Evolutionary conservation across 1,139 yeast species (phyloP).

Genomic region (Pichia sp.): DNA sequence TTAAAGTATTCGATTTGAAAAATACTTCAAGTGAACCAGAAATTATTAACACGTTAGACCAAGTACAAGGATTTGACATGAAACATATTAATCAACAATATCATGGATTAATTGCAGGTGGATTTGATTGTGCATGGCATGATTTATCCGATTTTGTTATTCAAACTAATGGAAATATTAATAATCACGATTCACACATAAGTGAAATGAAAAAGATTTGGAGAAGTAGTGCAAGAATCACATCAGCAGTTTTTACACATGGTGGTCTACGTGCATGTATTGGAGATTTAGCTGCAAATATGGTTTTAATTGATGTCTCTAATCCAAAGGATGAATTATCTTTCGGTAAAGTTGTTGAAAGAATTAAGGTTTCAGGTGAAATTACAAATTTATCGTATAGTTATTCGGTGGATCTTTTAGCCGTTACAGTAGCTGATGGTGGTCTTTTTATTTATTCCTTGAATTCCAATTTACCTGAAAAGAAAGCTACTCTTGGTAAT

Average conservation of each 20-base stretch:
- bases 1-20: constrained; percentile 43
- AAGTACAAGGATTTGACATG: constrained; percentile 28
- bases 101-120: constrained; percentile 29
- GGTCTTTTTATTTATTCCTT: constrained; percentile 59
- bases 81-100: constrained; percentile 7
- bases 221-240: constrained; percentile 55
- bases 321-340: constrained; percentile 25
- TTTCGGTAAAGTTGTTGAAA: constrained; percentile 25
- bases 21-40: constrained; percentile 50
- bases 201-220: constrained; percentile 25
- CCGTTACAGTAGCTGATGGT: constrained; percentile 66
- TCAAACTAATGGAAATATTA: neutral
- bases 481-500: constrained; percentile 19
- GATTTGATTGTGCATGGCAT: constrained; percentile 29
- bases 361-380: constrained; percentile 41
- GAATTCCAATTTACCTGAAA: constrained; percentile 32
- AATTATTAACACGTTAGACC: constrained; percentile 45
- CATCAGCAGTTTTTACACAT: constrained; percentile 61
- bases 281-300: constrained; percentile 72
- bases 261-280: constrained; percentile 63
- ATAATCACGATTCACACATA: neutral
- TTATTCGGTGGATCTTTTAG: constrained; percentile 50
- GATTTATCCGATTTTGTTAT: constrained; percentile 22
- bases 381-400: constrained; percentile 59
- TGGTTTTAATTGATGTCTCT: constrained; percentile 46